phyloP scores from a whole-genome alignment of 257 asterid genomes.

The Solanum bulbocastanum region DNA sequence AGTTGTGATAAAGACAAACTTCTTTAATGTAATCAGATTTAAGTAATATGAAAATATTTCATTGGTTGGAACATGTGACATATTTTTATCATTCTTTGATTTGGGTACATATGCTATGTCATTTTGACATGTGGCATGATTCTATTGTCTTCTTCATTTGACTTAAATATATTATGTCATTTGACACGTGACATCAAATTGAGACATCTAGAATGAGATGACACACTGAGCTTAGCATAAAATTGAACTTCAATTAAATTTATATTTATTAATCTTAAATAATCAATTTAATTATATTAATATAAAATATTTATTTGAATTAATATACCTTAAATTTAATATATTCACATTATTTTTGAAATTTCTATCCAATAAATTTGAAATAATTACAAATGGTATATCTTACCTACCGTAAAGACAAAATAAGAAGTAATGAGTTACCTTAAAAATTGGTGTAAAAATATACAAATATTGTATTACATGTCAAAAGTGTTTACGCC shows the following conservation, averaged over 20 bases:
- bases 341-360: too few relatives aligned
- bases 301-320: too few relatives aligned
- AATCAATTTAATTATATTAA: too few relatives aligned
- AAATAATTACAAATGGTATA: neutral
- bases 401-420: neutral
- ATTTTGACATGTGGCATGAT: neutral
- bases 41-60: neutral
- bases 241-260: too few relatives aligned
- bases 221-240: neutral
- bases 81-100: too few relatives aligned
- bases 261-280: too few relatives aligned
- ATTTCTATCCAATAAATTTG: neutral
- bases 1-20: neutral
- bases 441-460: neutral
- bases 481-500: neutral
- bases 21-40: too few relatives aligned
- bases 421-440: neutral
- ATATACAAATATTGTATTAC: neutral
- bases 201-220: neutral
- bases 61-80: neutral
- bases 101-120: neutral
- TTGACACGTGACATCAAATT: too few relatives aligned
- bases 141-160: neutral
- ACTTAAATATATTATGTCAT: neutral
- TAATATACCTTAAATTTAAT: too few relatives aligned